Base-by-base conservation (phyloP, 2,329 filamentous ascomycete genomes). In the Ophiostoma sp. region DNA sequence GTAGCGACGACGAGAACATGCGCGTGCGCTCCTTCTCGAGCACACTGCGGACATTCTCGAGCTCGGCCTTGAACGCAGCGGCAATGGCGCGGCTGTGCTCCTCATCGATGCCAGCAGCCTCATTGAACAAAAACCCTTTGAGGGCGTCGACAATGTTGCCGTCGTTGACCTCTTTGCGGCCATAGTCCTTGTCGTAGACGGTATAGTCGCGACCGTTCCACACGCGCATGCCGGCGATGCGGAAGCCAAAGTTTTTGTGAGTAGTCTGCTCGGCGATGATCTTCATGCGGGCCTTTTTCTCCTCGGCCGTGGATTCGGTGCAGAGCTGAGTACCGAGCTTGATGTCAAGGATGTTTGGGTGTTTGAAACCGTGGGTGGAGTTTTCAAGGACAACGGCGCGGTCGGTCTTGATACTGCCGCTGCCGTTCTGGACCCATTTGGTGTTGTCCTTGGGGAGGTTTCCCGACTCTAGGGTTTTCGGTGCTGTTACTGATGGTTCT, bases 271-370 rank as follows among this genome's bases (percentile, higher is more conserved):
- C 77, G 41, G 83, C 82, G 71, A 90, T 86, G 76, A 86, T 83
- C 74, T 88, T 83, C 75, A 90, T 89, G 39, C 87, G 83, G 48
- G 79, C 76, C 75, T 85, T 85, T 80, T 90, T 90, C 75, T 87
- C 82, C 35, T 78, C 74, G 0, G 85, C 83, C 33, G 87, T 87
- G 73, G 89, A 83, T 72, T 96, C 92, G 17, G 92, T 94, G 90
- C 93, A 98, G 6, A 99, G 81, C 41, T 92, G 86, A 67, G 89
- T 85, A 62, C 95, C 95, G 27, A 99, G 87, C 81, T 99, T 99
- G 74, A 96, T 87, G 77, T 99, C 95, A 71, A 99, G 83, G 8
- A 99, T 93, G 75, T 97, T 98, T 7, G 95, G 93, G 71, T 87
- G 86, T 76, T 86, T 87, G 82, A 94, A 98, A 0, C 92, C 93